Conservation (phyloP, 2,329 filamentous ascomycete species). For the Calonectria leucothoes region DNA sequence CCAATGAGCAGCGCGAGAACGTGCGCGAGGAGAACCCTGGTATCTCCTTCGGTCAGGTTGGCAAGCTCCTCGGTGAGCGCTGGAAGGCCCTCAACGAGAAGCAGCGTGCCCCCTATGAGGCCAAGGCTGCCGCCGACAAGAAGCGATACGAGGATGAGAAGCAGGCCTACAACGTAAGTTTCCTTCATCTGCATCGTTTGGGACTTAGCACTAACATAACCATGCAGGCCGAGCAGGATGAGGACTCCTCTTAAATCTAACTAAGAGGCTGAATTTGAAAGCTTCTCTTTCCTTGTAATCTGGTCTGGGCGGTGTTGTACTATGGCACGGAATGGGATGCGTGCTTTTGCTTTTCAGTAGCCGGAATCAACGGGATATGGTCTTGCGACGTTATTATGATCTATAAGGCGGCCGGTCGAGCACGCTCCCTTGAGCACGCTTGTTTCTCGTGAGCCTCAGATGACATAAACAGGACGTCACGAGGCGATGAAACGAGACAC, state of each 20-base stretch:
- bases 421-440: constrained; percentile 33
- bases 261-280: constrained; percentile 2
- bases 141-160: constrained; percentile 99
- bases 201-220: constrained; percentile 41
- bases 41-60: constrained; percentile 98
- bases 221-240: constrained; percentile 67
- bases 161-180: constrained; percentile 86
- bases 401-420: constrained; percentile 43
- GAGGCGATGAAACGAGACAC: constrained; percentile 43
- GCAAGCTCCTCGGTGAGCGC: constrained; percentile 97
- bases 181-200: background rate
- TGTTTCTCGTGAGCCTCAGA: constrained; percentile 38
- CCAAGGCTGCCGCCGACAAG: constrained; percentile 97
- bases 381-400: constrained; percentile 48
- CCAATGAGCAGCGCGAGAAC: constrained; percentile 98
- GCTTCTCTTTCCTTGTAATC: constrained; percentile 48
- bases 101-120: constrained; percentile 93
- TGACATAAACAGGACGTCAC: constrained; percentile 35
- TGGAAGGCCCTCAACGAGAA: constrained; percentile 98
- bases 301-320: constrained; percentile 57
- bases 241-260: constrained; percentile 59
- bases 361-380: constrained; percentile 49
- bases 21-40: constrained; percentile 98
- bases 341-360: constrained; percentile 51
- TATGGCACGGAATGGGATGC: constrained; percentile 53